Evolutionary conservation across 768 basidiomycete species (phyloP).

Genomic region (Lentinula guzmanii): DNA sequence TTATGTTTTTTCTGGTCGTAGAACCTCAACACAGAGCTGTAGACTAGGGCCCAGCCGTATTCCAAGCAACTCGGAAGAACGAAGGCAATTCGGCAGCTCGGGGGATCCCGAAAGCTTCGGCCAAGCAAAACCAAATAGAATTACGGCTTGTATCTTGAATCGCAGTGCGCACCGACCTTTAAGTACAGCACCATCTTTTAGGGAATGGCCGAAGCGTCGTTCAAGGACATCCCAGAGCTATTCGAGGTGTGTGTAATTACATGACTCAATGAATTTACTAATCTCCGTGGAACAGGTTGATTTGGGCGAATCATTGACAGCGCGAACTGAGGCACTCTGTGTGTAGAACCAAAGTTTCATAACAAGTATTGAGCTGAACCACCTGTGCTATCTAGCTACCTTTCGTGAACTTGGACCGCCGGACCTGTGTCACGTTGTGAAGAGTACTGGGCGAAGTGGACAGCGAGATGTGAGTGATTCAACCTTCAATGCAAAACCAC

Average conservation of each 20-base stretch:
- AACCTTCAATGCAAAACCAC: constrained; percentile 2
- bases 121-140: background rate
- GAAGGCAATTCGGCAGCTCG: too few relatives aligned
- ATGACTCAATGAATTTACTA: background rate
- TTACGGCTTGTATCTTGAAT: background rate
- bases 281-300: constrained; percentile 52
- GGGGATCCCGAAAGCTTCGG: too few relatives aligned
- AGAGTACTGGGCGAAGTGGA: constrained; percentile 78
- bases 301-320: constrained; percentile 82
- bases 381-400: constrained; percentile 50
- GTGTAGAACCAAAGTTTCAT: constrained; percentile 22
- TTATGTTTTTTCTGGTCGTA: too few relatives aligned
- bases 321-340: constrained; percentile 92
- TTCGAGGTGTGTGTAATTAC: constrained; percentile 64
- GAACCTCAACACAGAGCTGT: too few relatives aligned
- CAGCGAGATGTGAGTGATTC: constrained; percentile 72
- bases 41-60: too few relatives aligned
- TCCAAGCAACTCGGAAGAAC: too few relatives aligned
- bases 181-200: background rate
- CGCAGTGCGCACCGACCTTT: background rate
- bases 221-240: constrained; percentile 94
- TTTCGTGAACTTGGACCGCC: constrained; percentile 98
- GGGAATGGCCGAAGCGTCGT: constrained; percentile 63
- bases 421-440: constrained; percentile 93
- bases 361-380: constrained; percentile 9